Evolutionary conservation across 2,329 filamentous ascomycete genomes (phyloP), one percentile per base, ranked within the genome.

Genomic region (Knoxdaviesia capensis): DNA sequence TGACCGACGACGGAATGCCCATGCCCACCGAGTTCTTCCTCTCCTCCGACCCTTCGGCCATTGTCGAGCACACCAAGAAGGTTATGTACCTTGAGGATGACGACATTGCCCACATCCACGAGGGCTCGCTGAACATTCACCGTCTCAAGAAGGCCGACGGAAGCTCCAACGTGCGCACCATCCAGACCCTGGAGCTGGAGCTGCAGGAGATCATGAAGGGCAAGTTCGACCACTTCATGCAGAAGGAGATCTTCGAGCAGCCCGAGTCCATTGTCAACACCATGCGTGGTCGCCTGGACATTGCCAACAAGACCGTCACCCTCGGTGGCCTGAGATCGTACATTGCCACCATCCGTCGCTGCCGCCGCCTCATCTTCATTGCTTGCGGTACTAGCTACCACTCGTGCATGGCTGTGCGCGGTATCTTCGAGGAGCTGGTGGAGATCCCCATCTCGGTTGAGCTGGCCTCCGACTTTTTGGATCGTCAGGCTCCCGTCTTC

Each of bases 171-270:
- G 86, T 96, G 53, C 87, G 90, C 60, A 85, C 83, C 54, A 98
- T 98, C 60, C 90, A 98, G 73, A 98, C 90, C 43, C 76, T 98
- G 44, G 90, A 98, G 71, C 82, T 98, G 41, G 86, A 98, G 71
- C 80, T 98, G 49, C 90, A 98, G 69, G 87, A 98, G 70, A 98
- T 98, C 65, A 98, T 98, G 90, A 98, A 98, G 80, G 90, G 90
- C 63, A 92, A 90, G 60, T 98, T 96, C 64, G 90, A 98, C 62
- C 90, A 98, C 69, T 98, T 94, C 72, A 98, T 98, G 90, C 90
- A 98, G 63, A 98, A 98, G 77, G 90, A 98, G 63, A 98, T 98
- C 56, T 98, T 98, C 62, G 90, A 98, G 72, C 90, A 98, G 70
- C 90, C 90, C 56, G 90, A 98, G 66, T 98, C 90, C 9, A 85